phyloP scores from a whole-genome alignment of 2,329 filamentous ascomycete genomes.

The Talaromyces sp. region DNA sequence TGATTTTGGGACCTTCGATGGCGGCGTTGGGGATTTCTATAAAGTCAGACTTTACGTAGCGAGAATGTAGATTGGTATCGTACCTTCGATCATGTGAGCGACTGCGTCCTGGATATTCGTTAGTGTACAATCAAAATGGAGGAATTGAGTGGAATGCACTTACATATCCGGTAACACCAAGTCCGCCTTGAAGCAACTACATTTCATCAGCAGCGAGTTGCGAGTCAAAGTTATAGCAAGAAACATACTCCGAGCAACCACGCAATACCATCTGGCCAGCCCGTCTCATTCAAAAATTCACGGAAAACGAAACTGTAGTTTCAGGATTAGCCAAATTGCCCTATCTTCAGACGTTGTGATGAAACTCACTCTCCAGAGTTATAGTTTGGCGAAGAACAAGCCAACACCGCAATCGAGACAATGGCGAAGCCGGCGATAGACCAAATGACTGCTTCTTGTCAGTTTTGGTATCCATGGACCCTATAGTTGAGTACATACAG shows the following conservation, averaged over 20 bases:
- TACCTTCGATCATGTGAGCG: conserved; percentile 55
- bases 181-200: conserved; percentile 50
- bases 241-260: conserved; percentile 45
- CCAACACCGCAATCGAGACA: conserved; percentile 67
- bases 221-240: neutral
- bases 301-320: conserved; percentile 53
- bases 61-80: neutral
- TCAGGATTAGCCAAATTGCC: conserved; percentile 6
- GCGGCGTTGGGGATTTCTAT: conserved; percentile 46
- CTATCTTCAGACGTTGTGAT: neutral
- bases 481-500: conserved; percentile 35
- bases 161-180: conserved; percentile 56
- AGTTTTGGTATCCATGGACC: neutral
- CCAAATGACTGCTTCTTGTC: conserved; percentile 56
- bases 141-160: conserved; percentile 19
- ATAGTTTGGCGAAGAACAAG: conserved; percentile 65
- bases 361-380: conserved; percentile 59
- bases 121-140: conserved; percentile 12
- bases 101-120: conserved; percentile 36
- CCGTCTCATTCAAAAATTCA: conserved; percentile 65
- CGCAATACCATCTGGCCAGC: conserved; percentile 66
- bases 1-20: conserved; percentile 62
- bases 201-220: conserved; percentile 24
- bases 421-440: conserved; percentile 66
- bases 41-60: neutral